These are phyloP conservation scores for Psilocybe azurescens DNA, from an alignment of 768 basidiomycete genomes.

Conservation along the genomic window DNA sequence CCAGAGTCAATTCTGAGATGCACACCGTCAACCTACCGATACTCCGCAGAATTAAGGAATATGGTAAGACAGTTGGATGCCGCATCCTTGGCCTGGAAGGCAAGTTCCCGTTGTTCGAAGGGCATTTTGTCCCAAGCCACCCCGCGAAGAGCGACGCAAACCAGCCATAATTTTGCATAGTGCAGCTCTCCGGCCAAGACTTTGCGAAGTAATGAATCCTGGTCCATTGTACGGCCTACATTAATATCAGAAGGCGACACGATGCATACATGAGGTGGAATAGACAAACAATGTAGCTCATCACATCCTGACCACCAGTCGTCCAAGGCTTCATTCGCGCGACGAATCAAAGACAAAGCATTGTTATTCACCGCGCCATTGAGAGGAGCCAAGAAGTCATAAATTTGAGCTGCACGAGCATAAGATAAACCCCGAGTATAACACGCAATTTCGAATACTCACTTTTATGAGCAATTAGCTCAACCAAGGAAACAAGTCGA, in stretches of 20 bases:
- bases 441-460: conserved; percentile 26
- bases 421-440: neutral
- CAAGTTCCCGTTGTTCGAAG: conserved; percentile 92
- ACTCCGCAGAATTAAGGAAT: conserved; percentile 81
- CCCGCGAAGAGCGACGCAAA: conserved; percentile 90
- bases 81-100: conserved; percentile 94
- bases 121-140: conserved; percentile 97
- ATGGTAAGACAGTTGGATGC: conserved; percentile 86
- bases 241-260: conserved; percentile 12
- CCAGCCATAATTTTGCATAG: conserved; percentile 94
- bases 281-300: conserved; percentile 71
- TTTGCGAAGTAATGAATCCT: conserved; percentile 84
- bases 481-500: conserved; percentile 84
- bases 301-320: conserved; percentile 94
- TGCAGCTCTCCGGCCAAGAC: conserved; percentile 88
- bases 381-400: conserved; percentile 85
- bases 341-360: conserved; percentile 85
- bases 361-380: conserved; percentile 87
- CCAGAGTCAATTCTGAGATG: neutral
- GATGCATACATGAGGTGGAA: neutral
- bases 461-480: conserved; percentile 93
- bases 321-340: conserved; percentile 85
- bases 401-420: conserved; percentile 78
- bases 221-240: conserved; percentile 79
- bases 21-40: conserved; percentile 56